phyloP scores from a whole-genome alignment of 371 early-diverging fungal species.

The Thermomucor indicae-seudaticae region DNA sequence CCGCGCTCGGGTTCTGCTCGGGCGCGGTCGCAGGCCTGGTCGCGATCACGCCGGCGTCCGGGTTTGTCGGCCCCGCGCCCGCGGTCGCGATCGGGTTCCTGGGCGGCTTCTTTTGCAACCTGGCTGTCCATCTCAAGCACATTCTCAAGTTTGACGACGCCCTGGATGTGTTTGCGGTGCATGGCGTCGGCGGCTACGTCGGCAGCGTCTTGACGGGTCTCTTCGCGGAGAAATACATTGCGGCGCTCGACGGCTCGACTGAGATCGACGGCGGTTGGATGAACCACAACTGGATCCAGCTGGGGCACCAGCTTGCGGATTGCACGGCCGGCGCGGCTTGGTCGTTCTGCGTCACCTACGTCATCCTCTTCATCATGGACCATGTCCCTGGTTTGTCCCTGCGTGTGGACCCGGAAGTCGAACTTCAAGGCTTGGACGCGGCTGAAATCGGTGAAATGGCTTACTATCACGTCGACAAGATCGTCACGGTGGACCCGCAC shows the following conservation, averaged over 20 bases:
- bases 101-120: conserved; percentile 71
- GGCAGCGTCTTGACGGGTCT: conserved; percentile 88
- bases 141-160: conserved; percentile 85
- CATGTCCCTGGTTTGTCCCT: conserved; percentile 72
- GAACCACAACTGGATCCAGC: conserved; percentile 77
- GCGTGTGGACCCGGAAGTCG: conserved; percentile 69
- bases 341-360: conserved; percentile 73
- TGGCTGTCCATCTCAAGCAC: conserved; percentile 75
- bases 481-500: conserved; percentile 31
- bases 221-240: conserved; percentile 77
- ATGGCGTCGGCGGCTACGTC: conserved; percentile 81
- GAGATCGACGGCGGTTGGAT: conserved; percentile 80
- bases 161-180: conserved; percentile 83
- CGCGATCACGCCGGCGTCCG: conserved; percentile 89
- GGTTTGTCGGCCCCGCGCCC: conserved; percentile 83
- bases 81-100: conserved; percentile 78
- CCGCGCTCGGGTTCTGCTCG: conserved; percentile 87
- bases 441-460: conserved; percentile 79
- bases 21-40: conserved; percentile 94
- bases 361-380: conserved; percentile 77
- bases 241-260: conserved; percentile 66
- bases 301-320: conserved; percentile 79
- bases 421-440: conserved; percentile 71
- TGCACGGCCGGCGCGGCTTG: conserved; percentile 71
- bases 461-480: conserved; percentile 51